phyloP scores from a whole-genome alignment of 192 early-diverging fungal species.

The Gamsiella multidivaricata region DNA sequence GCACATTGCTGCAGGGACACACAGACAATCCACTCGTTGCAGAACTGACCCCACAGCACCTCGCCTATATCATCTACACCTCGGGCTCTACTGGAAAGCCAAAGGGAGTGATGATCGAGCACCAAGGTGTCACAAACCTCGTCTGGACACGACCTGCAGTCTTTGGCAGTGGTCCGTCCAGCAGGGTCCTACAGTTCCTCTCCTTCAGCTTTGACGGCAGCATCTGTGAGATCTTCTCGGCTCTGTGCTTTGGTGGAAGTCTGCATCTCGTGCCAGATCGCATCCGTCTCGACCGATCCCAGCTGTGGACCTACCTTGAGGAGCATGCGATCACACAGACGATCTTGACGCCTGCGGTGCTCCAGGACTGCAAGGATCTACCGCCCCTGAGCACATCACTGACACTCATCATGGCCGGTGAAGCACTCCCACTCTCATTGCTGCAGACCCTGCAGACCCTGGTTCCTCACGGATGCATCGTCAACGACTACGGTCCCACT shows the following conservation, averaged over 20 bases:
- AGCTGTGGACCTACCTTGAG: neutral
- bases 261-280: neutral
- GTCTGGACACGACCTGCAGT: neutral
- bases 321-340: neutral
- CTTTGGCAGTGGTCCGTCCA: neutral
- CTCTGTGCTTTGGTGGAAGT: slow-evolving; percentile 5
- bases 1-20: too few species aligned
- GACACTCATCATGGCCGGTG: neutral
- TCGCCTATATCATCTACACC: neutral
- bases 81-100: slow-evolving; percentile 37
- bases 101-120: slow-evolving; percentile 37
- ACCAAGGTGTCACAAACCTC: neutral
- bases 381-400: neutral
- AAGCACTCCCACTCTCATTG: neutral
- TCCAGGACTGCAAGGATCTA: slow-evolving; percentile 14
- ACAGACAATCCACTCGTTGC: too few species aligned
- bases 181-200: slow-evolving; percentile 14
- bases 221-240: slow-evolving; percentile 11
- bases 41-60: too few species aligned
- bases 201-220: slow-evolving; percentile 25
- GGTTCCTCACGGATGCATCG: slow-evolving; percentile 1
- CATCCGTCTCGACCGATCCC: neutral
- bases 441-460: neutral
- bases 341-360: neutral
- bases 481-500: slow-evolving; percentile 38